Base-by-base conservation (phyloP, 192 early-diverging fungal species). In the Podila epicladia region DNA sequence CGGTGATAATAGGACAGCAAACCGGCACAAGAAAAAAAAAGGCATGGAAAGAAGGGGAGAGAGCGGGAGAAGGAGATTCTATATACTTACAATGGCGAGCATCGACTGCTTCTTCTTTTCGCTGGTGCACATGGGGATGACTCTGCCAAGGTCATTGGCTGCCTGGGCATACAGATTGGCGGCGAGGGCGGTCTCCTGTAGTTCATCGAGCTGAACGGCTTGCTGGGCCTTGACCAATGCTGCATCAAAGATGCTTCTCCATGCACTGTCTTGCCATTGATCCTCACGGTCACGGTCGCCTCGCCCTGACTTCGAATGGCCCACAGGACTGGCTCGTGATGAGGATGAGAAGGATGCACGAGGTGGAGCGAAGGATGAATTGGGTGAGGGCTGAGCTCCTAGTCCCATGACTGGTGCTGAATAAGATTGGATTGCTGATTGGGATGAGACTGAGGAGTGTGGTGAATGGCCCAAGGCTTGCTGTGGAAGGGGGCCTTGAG, bases 21-120 rank as follows among this genome's bases (percentile, higher is more conserved):
- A 45, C 35, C 41, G 15, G 15, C 15, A 15, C 15, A 45, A 45
- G 15, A 45, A 45, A 17, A 41, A 5, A 60, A 60, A 6, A 6
- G 1, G 51, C 9, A 6, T 55, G 11, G 9, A 26, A 61, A 61
- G 26, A 33, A 33, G 15, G 29, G 1, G 22, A 19, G 31, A 24
- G 58, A 32, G 13, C 0, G 26, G 59, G 4, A 61, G 31, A 19
- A 31, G 31, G 59, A 28, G 13, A n/a, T 15, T 48, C n/a, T 26
- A 59, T 26, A 59, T 2, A 73, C 77, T 69, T 80, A 80, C 77
- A 28, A 80, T 80, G 4, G 77, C 71, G 5, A 73, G 29, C 77
- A 80, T 80, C 41, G 77, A 80, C 58, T 80, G 77, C 49, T 80
- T 68, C 62, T 80, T 80, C 71, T 71, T 80, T 29, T 80, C 77